Conservation (phyloP, 2,329 filamentous ascomycete species). For the Fusarium mangiferae region DNA sequence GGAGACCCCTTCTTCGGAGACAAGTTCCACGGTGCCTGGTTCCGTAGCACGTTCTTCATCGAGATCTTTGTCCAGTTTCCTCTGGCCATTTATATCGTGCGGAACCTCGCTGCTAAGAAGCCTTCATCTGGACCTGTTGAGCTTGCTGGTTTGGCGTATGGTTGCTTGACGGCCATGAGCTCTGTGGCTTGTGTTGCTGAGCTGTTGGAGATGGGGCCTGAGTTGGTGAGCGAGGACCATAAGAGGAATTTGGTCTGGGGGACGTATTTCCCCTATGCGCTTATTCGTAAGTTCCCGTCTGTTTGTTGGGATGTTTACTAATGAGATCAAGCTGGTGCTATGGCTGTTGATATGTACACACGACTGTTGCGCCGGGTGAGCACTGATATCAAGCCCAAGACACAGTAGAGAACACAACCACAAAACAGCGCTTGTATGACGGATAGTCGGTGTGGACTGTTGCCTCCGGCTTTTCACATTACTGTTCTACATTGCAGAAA, state of each 20-base stretch:
- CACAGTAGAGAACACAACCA: constrained; percentile 13
- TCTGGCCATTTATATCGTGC: constrained; percentile 59
- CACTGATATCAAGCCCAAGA: constrained; percentile 53
- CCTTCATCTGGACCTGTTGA: constrained; percentile 55
- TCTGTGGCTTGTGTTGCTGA: constrained; percentile 63
- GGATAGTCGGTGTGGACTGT: constrained; percentile 12
- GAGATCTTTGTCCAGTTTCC: constrained; percentile 64
- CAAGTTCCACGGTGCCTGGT: constrained; percentile 57
- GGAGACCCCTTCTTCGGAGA: constrained; percentile 64
- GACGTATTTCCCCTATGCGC: constrained; percentile 62
- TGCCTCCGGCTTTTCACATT: constrained; percentile 21
- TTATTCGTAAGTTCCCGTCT: constrained; percentile 59
- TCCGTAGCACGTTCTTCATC: constrained; percentile 60
- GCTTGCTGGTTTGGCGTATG: constrained; percentile 63
- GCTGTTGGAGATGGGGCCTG: constrained; percentile 59
- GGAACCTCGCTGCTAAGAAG: constrained; percentile 50
- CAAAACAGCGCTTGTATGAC: neutral
- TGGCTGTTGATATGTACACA: constrained; percentile 65
- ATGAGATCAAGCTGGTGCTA: constrained; percentile 55
- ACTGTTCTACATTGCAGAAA: constrained; percentile 23
- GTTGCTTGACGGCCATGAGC: constrained; percentile 62
- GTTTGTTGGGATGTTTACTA: neutral
- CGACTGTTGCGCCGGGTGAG: constrained; percentile 60
- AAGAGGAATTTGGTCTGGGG: constrained; percentile 60
- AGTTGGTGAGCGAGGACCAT: constrained; percentile 55